phyloP scores from a whole-genome alignment of 1,284 basidiomycete genomes.

The Marasmius sp. region DNA sequence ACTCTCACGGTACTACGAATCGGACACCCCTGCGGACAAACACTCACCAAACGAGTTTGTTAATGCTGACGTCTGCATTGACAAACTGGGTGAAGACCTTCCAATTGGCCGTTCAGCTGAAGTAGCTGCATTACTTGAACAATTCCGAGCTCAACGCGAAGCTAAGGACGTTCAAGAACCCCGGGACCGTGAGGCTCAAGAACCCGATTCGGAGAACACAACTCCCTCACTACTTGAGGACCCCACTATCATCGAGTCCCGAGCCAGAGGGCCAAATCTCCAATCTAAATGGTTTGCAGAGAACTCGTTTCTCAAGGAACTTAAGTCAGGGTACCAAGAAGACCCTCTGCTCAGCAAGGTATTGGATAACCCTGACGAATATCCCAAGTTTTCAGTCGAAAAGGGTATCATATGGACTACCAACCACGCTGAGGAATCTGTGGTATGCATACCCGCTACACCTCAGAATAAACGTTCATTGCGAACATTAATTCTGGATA shows the following conservation, averaged over 20 bases:
- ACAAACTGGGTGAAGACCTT: neutral
- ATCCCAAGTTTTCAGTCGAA: conserved; percentile 1
- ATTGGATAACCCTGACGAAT: neutral
- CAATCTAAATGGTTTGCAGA: neutral
- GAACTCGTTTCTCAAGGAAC: neutral
- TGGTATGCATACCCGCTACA: neutral
- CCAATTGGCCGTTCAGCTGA: conserved; percentile 12
- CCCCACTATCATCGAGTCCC: neutral
- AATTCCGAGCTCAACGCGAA: neutral
- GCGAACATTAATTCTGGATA: conserved; percentile 20
- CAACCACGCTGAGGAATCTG: too few relatives aligned
- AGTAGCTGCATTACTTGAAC: neutral
- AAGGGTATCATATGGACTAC: neutral
- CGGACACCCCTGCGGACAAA: neutral
- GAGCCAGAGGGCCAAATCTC: neutral
- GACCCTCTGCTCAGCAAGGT: neutral
- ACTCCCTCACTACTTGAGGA: neutral
- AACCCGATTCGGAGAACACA: neutral
- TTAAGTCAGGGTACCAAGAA: neutral
- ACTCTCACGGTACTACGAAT: conserved; percentile 11
- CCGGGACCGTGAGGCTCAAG: too few relatives aligned
- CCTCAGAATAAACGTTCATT: conserved; percentile 1
- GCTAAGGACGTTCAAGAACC: neutral
- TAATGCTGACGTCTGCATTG: neutral
- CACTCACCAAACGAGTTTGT: neutral